phyloP scores from a whole-genome alignment of 2,329 filamentous ascomycete species.

The Rhexocercosporidium sp. region DNA sequence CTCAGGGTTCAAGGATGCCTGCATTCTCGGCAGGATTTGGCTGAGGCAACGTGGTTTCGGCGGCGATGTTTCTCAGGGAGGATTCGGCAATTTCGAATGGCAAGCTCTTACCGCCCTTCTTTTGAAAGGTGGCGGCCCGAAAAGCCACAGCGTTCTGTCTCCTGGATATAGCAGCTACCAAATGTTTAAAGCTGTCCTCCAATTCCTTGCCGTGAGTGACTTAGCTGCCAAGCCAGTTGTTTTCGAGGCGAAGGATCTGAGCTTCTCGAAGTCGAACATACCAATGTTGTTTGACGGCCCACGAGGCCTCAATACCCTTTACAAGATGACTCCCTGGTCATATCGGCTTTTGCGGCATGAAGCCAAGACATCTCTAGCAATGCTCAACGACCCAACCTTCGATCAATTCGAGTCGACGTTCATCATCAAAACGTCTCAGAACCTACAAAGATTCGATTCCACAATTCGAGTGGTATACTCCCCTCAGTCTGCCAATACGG shows the following conservation, averaged over 20 bases:
- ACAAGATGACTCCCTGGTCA: conserved; percentile 89
- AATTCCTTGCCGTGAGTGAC: conserved; percentile 79
- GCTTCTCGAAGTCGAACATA: conserved; percentile 49
- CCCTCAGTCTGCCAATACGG: not conserved
- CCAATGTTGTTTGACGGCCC: conserved; percentile 81
- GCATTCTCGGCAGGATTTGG: conserved; percentile 86
- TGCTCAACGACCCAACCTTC: conserved; percentile 73
- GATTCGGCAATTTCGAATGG: conserved; percentile 96
- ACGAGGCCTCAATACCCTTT: conserved; percentile 80
- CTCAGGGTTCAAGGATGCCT: conserved; percentile 74
- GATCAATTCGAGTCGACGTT: conserved; percentile 89
- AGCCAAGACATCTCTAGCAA: conserved; percentile 73
- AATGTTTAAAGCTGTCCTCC: conserved; percentile 92
- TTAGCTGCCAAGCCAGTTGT: conserved; percentile 69
- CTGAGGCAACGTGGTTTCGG: conserved; percentile 84
- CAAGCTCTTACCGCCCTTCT: conserved; percentile 78
- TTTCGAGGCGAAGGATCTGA: conserved; percentile 50
- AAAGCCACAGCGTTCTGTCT: conserved; percentile 74
- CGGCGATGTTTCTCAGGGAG: conserved; percentile 72
- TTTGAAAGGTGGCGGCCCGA: conserved; percentile 76
- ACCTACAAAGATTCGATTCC: conserved; percentile 61
- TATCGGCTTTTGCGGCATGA: conserved; percentile 75
- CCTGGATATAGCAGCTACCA: conserved; percentile 87
- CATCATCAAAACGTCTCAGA: conserved; percentile 65
- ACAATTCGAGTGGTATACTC: conserved; percentile 42